Base-by-base conservation (phyloP, 2,329 filamentous ascomycete species). In the Tolypocladium cylindrosporum region DNA sequence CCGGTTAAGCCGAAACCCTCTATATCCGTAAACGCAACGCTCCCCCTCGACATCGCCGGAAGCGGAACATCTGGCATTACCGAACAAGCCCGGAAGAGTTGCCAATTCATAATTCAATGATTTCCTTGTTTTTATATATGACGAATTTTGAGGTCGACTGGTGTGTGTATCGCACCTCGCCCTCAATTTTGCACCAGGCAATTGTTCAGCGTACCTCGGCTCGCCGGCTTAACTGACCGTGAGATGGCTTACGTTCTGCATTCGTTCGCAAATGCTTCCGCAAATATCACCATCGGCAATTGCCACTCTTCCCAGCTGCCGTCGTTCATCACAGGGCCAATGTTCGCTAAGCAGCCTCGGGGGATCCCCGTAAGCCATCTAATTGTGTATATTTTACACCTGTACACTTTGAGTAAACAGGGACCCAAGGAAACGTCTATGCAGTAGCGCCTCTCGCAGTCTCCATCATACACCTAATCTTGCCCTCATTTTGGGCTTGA, bases 361-460 rank as follows among this genome's bases (percentile, higher is more conserved):
- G 4, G 11, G 21, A 10, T 55, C 53, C 39, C 4, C n/a, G 24
- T 34, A 8, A 31, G 66, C 67, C 73, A 70, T 80, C 76, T 79
- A 79, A 72, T 74, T 75, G 71, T 68, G 71, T 74, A 68, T 79
- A 79, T 77, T 78, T 74, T 80, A 80, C 78, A 80, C 73, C 75
- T 77, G 75, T 78, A 77, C 75, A 79, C 71, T 27, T 71, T 66
- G 67, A 69, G 69, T 69, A 70, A 71, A 74, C 69, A 72, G 73
- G 68, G 69, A 73, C 70, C 67, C 70, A 74, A 75, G 70, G 71
- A 74, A 76, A 75, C 72, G 69, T 79, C 76, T 79, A 78, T 78
- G 75, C 73, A 74, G 74, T 72, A 71, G 71, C 72, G 68, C 69
- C 69, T 69, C 67, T 69, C 70, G 68, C 72, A 69, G 67, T 70